Evolutionary conservation across 352 stramenopile species (phyloP).

Genomic region (Phytopythium cucurbitacearum): DNA sequence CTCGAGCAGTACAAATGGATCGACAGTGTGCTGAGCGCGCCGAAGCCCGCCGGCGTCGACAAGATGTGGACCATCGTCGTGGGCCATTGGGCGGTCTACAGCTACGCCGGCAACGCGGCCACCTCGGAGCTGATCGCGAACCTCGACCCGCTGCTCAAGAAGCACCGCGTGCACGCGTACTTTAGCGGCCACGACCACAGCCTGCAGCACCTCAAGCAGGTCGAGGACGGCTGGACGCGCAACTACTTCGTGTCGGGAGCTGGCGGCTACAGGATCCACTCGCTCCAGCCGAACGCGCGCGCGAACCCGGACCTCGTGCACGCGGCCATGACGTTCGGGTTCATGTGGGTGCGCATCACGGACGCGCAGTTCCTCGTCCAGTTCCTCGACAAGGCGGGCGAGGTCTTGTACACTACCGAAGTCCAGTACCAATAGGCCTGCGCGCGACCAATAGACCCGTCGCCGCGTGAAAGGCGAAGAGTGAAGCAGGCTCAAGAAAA

Average conservation of each 20-base stretch:
- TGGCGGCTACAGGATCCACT: constrained; percentile 67
- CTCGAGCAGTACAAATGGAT: constrained; percentile 78
- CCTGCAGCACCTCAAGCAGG: constrained; percentile 74
- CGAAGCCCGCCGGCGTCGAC: constrained; percentile 59
- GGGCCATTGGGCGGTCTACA: constrained; percentile 84
- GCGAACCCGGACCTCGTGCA: constrained; percentile 69
- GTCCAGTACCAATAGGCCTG: constrained; percentile 36
- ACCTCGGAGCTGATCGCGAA: constrained; percentile 70
- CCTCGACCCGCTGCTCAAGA: constrained; percentile 69
- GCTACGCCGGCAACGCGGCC: constrained; percentile 76
- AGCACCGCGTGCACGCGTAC: constrained; percentile 84
- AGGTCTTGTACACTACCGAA: constrained; percentile 82
- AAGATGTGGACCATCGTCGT: constrained; percentile 85
- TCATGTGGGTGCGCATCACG: constrained; percentile 80
- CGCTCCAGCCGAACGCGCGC: constrained; percentile 59
- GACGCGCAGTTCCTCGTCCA: constrained; percentile 66
- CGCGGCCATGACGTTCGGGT: constrained; percentile 79
- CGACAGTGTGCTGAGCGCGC: constrained; percentile 48
- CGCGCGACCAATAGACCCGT: background rate
- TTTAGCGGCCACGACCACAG: constrained; percentile 86
- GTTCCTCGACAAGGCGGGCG: constrained; percentile 56
- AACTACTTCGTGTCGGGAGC: constrained; percentile 83
- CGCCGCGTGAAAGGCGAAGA: background rate
- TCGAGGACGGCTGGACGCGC: constrained; percentile 29
- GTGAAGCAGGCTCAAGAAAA: background rate